Evolutionary conservation across 331 rosid genomes (phyloP), one percentile per base, ranked within the genome.

Genomic region (Malus hybrid): DNA sequence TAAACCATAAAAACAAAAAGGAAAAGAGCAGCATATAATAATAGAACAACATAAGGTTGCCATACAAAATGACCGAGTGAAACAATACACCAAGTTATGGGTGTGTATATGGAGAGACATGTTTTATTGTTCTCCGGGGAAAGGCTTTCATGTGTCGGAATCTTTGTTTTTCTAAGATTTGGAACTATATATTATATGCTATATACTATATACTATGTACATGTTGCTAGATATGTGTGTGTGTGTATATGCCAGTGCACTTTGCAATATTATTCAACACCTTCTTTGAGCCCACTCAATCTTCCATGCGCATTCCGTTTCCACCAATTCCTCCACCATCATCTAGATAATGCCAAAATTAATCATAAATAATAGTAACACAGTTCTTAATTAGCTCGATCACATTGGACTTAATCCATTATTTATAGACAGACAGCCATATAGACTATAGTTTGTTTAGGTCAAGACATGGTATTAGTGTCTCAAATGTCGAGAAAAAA

Each of bases 71-170:
- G 68, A 64, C 26, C 2, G 7, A 18, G 44, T 19, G 28, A 10
- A 12, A 65, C 46, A 8, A 18, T 16, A 32, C 36, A 64, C 46
- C 70, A 16, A 22, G 9, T 30, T 10, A 66, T 29, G 75, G 78
- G 18, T 58, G 30, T 60, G 70, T 57, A 30, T 79, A 30, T 10
- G 77, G 68, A 57, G 42, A 24, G 29, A 73, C 78, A 79, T 30
- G 70, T 66, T 46, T 68, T 63, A 24, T 20, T 74, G 75, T 79
- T 79, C 57, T 33, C 29, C 28, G 71, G 82, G 44, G 61, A 60
- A 68, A 28, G 33, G 46, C 16, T 33, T 20, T 39, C 24, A 36
- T 4, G 14, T 68, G 83, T 79, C 65, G 79, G 79, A 30, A 73
- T 70, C 66, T 32, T 58, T 66, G 50, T 50, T 64, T 8, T 39